Evolutionary conservation across 2,329 filamentous ascomycete species (phyloP).

Genomic region (Aspergillus latus): DNA sequence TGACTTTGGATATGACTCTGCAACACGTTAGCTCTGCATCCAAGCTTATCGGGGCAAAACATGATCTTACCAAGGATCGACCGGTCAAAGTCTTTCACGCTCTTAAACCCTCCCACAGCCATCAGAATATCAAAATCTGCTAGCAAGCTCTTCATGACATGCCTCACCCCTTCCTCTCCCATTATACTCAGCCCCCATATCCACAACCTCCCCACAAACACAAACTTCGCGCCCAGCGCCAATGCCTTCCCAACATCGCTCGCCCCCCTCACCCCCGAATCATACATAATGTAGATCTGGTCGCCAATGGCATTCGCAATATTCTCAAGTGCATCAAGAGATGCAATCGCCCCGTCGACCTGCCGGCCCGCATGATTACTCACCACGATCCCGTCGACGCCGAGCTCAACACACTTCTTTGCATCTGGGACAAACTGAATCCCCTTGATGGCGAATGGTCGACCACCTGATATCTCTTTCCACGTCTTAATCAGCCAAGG

Average conservation of each 20-base stretch:
- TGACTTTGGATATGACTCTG: conserved; percentile 47
- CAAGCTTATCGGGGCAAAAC: neutral
- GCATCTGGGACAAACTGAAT: conserved; percentile 69
- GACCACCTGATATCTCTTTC: conserved; percentile 43
- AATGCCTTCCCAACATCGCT: conserved; percentile 62
- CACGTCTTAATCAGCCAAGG: conserved; percentile 63
- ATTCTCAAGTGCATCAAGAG: conserved; percentile 60
- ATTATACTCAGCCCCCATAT: conserved; percentile 61
- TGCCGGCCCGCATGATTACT: conserved; percentile 70
- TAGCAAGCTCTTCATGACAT: conserved; percentile 62
- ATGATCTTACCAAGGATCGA: conserved; percentile 32
- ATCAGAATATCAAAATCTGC: conserved; percentile 64
- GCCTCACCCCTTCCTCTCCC: conserved; percentile 60
- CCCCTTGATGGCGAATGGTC: conserved; percentile 65
- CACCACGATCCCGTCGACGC: conserved; percentile 67
- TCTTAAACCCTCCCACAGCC: conserved; percentile 58
- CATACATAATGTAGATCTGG: conserved; percentile 58
- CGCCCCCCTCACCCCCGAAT: conserved; percentile 58
- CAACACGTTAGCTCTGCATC: conserved; percentile 3
- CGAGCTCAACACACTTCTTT: conserved; percentile 57
- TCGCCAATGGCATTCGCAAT: conserved; percentile 56
- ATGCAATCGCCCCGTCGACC: conserved; percentile 61
- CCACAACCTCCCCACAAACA: conserved; percentile 62
- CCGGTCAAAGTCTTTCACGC: conserved; percentile 53
- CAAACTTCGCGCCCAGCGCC: conserved; percentile 61